phyloP scores from a whole-genome alignment of 2,329 filamentous ascomycete genomes.

The Fusarium clavum region DNA sequence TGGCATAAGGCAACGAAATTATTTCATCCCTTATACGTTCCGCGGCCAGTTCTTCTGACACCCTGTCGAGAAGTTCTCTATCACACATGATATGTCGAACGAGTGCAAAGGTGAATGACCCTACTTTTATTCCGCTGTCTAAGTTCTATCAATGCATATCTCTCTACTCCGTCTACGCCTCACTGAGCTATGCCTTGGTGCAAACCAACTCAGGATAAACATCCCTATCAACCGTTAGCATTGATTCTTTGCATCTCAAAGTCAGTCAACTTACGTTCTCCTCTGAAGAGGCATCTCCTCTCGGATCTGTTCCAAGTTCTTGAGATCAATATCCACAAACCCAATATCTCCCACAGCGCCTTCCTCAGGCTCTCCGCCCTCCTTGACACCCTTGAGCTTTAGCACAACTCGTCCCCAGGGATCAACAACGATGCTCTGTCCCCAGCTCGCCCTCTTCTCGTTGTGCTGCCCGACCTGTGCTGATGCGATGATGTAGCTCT shows the following conservation, averaged over 20 bases:
- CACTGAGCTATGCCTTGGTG: constrained; percentile 1
- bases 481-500: constrained; percentile 87
- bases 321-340: constrained; percentile 66
- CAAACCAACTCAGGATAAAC: constrained; percentile 41
- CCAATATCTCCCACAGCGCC: constrained; percentile 60
- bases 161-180: background rate
- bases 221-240: constrained; percentile 32
- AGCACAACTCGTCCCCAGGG: constrained; percentile 85
- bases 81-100: background rate
- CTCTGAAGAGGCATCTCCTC: constrained; percentile 64
- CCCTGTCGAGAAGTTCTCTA: background rate
- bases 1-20: background rate
- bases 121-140: background rate
- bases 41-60: background rate
- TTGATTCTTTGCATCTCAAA: background rate
- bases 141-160: background rate
- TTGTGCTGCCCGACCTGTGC: constrained; percentile 82
- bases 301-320: constrained; percentile 60
- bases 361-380: constrained; percentile 55
- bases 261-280: constrained; percentile 60
- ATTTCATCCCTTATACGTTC: background rate
- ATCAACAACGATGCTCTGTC: constrained; percentile 85
- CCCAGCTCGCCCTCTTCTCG: constrained; percentile 82
- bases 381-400: constrained; percentile 68
- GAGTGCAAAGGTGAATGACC: background rate